These are phyloP conservation scores for Dissophora ornata DNA, from an alignment of 192 early-diverging fungal genomes.

Conservation along the genomic window DNA sequence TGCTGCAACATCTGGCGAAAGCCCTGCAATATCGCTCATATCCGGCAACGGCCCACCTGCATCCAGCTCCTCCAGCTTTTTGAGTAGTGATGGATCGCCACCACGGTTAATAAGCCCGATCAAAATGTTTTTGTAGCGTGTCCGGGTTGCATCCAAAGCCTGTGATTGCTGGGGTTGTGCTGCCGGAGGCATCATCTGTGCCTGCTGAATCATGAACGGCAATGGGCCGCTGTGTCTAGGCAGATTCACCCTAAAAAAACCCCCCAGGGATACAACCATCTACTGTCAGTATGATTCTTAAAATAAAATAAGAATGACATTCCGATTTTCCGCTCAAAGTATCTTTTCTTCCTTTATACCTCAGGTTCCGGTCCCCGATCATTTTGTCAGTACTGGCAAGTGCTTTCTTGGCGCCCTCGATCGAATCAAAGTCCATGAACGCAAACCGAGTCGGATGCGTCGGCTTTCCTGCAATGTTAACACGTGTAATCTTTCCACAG, in stretches of 20 bases:
- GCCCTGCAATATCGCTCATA: constrained; percentile 35
- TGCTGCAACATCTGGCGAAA: constrained; percentile 17
- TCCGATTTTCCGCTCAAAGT: neutral
- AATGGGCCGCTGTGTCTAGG: constrained; percentile 37
- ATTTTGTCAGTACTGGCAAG: constrained; percentile 42
- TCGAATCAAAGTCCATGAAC: constrained; percentile 53
- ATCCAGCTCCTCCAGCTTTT: constrained; percentile 48
- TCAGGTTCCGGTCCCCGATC: constrained; percentile 43
- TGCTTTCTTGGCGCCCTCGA: constrained; percentile 46
- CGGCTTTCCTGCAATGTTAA: constrained; percentile 51
- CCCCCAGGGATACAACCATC: too few relatives aligned
- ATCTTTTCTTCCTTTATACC: too few relatives aligned
- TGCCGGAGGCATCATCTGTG: constrained; percentile 46
- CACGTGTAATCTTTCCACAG: constrained; percentile 46
- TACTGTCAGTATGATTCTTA: too few relatives aligned
- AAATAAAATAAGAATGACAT: neutral
- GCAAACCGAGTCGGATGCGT: constrained; percentile 51
- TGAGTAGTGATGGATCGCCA: constrained; percentile 36
- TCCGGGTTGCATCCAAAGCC: constrained; percentile 35
- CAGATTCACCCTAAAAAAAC: constrained; percentile 25
- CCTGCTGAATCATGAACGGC: constrained; percentile 50
- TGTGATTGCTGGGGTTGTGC: constrained; percentile 9
- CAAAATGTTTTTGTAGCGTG: constrained; percentile 37
- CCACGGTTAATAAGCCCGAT: constrained; percentile 48
- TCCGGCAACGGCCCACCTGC: constrained; percentile 39